Evolutionary conservation across 2,329 filamentous ascomycete species (phyloP).

Genomic region (Juglanconis oblonga): DNA sequence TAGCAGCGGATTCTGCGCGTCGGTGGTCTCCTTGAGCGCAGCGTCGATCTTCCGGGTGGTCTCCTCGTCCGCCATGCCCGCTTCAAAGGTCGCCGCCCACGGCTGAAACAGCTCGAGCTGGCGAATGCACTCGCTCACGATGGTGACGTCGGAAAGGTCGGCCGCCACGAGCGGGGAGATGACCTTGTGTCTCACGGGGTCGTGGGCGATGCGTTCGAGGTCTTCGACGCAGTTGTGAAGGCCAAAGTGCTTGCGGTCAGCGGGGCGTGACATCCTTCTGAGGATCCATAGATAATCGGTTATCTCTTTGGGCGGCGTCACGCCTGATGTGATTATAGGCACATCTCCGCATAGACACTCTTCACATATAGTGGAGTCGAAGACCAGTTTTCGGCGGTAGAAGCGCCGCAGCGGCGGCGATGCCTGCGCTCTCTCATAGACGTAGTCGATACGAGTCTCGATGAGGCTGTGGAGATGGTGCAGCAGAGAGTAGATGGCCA

Average conservation of each 20-base stretch:
- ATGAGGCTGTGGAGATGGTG: not conserved
- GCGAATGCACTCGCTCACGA: not conserved
- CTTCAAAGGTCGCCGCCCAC: not conserved
- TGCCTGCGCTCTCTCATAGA: not conserved
- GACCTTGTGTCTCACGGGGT: not conserved
- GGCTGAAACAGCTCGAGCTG: not conserved
- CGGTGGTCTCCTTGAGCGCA: not conserved
- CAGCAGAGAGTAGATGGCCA: not conserved
- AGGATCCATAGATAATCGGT: not conserved
- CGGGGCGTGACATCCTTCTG: not conserved
- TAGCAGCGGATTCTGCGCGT: accelerated
- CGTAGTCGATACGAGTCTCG: not conserved
- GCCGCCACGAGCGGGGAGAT: not conserved
- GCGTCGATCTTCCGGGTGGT: not conserved
- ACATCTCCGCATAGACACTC: not conserved
- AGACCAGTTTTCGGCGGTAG: not conserved
- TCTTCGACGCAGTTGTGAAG: not conserved
- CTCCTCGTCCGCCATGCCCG: not conserved
- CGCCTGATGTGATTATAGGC: not conserved
- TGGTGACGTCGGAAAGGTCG: not conserved
- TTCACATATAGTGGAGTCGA: not conserved
- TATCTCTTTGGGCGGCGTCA: not conserved
- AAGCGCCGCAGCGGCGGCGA: not conserved
- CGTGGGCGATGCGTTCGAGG: not conserved
- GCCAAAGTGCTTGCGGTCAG: not conserved